Percentiles rank a stretch among this genome's conserved stretches.
These are phyloP conservation scores for Xylaria digitata DNA, from an alignment of 2,329 filamentous ascomycete genomes.

Conservation along the genomic window DNA sequence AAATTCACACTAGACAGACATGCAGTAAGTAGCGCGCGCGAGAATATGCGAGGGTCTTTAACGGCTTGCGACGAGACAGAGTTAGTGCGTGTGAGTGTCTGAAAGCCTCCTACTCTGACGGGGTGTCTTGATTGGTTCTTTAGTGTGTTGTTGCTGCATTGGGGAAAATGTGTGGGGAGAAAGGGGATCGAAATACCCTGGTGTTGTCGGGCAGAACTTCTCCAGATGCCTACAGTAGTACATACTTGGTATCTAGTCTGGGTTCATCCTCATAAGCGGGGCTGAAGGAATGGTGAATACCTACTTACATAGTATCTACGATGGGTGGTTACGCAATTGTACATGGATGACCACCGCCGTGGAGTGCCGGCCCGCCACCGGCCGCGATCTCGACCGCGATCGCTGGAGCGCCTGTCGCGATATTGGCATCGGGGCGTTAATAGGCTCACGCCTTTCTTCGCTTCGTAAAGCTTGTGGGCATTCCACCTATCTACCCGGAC, in stretches of 20 bases:
- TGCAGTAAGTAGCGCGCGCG: not conserved
- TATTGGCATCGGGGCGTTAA: slow-evolving; percentile 4
- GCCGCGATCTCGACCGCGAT: slow-evolving; percentile 2
- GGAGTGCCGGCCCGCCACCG: not conserved
- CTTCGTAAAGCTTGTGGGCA: not conserved
- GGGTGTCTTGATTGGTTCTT: no score
- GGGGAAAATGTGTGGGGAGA: not conserved
- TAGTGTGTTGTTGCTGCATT: not conserved
- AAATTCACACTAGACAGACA: not conserved
- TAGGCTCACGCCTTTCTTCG: not conserved
- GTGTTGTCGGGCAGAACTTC: slow-evolving; percentile 20
- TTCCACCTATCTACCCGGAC: not conserved
- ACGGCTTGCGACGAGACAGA: not conserved
- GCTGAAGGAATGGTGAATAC: not conserved
- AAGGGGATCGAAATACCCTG: not conserved
- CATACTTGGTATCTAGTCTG: not conserved
- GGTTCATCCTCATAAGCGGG: slow-evolving; percentile 18
- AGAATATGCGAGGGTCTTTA: not conserved
- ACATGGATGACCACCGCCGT: slow-evolving; percentile 14
- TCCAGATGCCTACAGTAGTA: not conserved
- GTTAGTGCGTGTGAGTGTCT: no score
- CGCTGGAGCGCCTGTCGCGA: not conserved
- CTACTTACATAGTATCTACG: not conserved
- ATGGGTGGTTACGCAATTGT: slow-evolving; percentile 33
- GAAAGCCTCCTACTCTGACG: no score